Percentiles rank a stretch among this genome's conserved stretches.
These are phyloP conservation scores for Coemansia sp. DNA, from an alignment of 192 early-diverging fungal genomes.

Conservation along the genomic window DNA sequence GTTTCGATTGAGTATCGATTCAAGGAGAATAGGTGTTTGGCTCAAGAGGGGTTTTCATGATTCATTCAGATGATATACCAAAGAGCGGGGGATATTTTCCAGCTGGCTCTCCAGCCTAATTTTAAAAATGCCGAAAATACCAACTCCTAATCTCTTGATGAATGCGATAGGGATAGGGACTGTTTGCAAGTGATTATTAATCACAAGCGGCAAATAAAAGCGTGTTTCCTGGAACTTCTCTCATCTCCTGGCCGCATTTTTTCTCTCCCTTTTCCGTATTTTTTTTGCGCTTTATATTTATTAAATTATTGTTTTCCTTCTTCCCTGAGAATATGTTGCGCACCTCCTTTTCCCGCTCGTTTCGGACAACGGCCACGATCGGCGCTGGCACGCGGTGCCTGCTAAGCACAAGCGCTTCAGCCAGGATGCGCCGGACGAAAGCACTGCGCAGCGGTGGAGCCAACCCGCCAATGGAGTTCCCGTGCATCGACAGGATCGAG, in stretches of 20 bases:
- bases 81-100: too few species aligned
- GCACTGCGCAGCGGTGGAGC: slow-evolving; percentile 9
- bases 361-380: not conserved
- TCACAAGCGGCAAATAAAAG: not conserved
- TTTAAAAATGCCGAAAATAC: too few species aligned
- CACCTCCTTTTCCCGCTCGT: not conserved
- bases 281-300: not conserved
- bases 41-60: too few species aligned
- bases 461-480: slow-evolving; percentile 71
- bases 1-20: too few species aligned
- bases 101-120: too few species aligned
- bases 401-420: not conserved
- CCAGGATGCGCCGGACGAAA: not conserved
- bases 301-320: not conserved
- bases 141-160: too few species aligned
- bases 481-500: slow-evolving; percentile 70
- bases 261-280: too few species aligned
- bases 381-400: not conserved
- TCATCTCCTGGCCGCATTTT: too few species aligned
- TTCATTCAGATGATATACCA: too few species aligned
- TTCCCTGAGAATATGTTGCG: not conserved
- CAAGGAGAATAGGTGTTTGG: too few species aligned
- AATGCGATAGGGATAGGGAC: too few species aligned
- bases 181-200: not conserved
- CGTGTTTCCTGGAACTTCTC: too few species aligned